Base-by-base conservation (phyloP, 164 flowering plant species). In the Cinnamomum micranthum region DNA sequence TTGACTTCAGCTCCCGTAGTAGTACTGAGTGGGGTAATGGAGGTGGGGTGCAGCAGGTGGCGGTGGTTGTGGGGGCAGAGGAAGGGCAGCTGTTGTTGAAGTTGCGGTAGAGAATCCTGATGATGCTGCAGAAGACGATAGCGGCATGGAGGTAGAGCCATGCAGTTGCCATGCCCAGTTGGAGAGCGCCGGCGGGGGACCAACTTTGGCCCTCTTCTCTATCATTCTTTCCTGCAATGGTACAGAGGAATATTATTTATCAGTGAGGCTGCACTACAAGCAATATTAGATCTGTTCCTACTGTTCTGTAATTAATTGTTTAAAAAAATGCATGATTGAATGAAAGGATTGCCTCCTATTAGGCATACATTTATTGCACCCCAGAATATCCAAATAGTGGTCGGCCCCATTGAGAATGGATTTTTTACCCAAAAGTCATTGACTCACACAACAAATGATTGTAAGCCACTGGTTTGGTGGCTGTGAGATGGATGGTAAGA, bases 71-170 rank as follows among this genome's bases (percentile, higher is more conserved):
- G 72, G 79, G 1, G 72, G 71, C 12, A 83, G 83, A 73, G 75
- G 82, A 73, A 79, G 62, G 77, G 85, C 83, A 82, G 84, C 81
- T 60, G 87, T 66, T 15, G 84, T 72, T 5, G 74, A 69, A 15
- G 85, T 73, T 33, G 88, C 78, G 41, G 87, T 76, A 60, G 86
- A 74, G 95, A 91, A 91, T 91, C 95, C 95, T 91, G 95, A 91
- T 89, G 95, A 91, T 91, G 96, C 96, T 89, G 96, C 96, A 78
- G 78, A 65, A 41, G 87, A 80, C 51, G 83, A 77, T 71, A 80
- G 50, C 65, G 86, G 77, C 71, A 79, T 76, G 78, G 86, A 73
- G 65, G 71, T 71, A 13, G 75, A 59, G 24, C 79, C 77, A 0
- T 80, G 81, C 55, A 80, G 65, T 75, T 85, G 79, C 88, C 86